A percentile compares a stretch with the other conserved stretches of the same genome.
Conservation (phyloP, 768 basidiomycete genomes). For the Multifurca ochricompacta region DNA sequence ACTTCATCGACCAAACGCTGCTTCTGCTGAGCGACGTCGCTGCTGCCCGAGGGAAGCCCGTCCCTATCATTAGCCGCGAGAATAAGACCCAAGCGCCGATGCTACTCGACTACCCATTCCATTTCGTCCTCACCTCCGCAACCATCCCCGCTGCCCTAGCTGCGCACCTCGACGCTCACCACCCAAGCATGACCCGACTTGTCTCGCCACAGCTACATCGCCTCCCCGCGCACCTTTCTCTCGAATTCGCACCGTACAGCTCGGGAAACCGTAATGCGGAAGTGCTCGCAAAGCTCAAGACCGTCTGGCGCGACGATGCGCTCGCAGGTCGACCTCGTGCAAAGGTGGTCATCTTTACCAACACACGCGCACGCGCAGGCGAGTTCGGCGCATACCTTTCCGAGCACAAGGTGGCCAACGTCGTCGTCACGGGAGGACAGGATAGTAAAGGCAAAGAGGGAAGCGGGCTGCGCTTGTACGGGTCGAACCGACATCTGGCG, state of each 20-base stretch:
- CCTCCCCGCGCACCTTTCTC: conserved; percentile 60
- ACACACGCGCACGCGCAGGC: conserved; percentile 30
- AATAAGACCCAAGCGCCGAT: background rate
- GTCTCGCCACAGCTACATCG: conserved; percentile 75
- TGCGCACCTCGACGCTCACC: conserved; percentile 51
- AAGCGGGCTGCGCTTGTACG: conserved; percentile 2
- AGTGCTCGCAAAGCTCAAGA: conserved; percentile 63
- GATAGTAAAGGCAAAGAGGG: background rate
- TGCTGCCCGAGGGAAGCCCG: conserved; percentile 45
- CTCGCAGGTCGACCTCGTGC: conserved; percentile 33
- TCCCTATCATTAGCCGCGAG: conserved; percentile 24
- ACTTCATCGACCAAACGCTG: conserved; percentile 71
- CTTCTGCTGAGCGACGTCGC: conserved; percentile 64
- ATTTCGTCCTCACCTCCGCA: conserved; percentile 75
- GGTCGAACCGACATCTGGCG: conserved; percentile 17
- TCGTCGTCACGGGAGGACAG: conserved; percentile 12
- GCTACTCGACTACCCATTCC: conserved; percentile 60
- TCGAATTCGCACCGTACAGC: conserved; percentile 68
- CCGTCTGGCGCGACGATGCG: conserved; percentile 69
- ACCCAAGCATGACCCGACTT: conserved; percentile 61
- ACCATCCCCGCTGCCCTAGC: conserved; percentile 78
- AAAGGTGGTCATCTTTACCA: conserved; percentile 79
- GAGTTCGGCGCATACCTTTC: conserved; percentile 18
- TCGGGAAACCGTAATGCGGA: conserved; percentile 78
- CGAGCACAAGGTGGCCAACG: conserved; percentile 1